Evolutionary conservation across 129 eudicot genomes (phyloP), one percentile per base, ranked within the genome.

Genomic region (Ambrosia artemisiifolia): DNA sequence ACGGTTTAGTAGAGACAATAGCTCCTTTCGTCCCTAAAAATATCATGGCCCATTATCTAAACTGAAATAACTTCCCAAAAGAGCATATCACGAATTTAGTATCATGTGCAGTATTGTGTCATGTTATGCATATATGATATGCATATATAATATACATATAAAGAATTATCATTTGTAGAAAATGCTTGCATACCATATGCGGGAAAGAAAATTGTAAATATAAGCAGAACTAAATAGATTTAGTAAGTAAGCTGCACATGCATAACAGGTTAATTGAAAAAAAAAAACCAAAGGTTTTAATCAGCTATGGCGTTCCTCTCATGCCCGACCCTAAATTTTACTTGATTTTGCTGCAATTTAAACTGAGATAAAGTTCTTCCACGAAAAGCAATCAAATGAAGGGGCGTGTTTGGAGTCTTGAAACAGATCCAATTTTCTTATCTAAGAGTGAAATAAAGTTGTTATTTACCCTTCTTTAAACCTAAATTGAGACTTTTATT

Each of bases 21-120:
- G 86, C 78, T 94, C 99, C 80, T 88, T 86, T 81, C 99, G 84
- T 69, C 99, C 99, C 99, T 94, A 63, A 17, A 72, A 75, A 67
- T 13, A 42, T 3, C 66, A 70, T 48, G 71, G 40, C 57, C 36
- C 57, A 16, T 78, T 47, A 69, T 38, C 48, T 42, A 51, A 63
- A 71, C 46, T 13, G 42, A n/a, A 40, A 61, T 17, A 69, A 61
- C 61, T 28, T 61, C 60, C 66, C 14, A 17, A 46, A 61, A 73
- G 18, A 18, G 47, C 8, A 19, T 32, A 33, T 36, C 14, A 73
- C n/a, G 6, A 56, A 30, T 61, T 19, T 32, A 43, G 7, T 18
- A 72, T 59, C 68, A 72, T 60, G 57, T 59, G 67, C 42, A 13
- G 24, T 20, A 20, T 36, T 36, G 16, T 70, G 65, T 40, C 56